Evolutionary conservation across 768 basidiomycete species (phyloP), one percentile per base, ranked within the genome.

Genomic region (Scleroderma bovista): DNA sequence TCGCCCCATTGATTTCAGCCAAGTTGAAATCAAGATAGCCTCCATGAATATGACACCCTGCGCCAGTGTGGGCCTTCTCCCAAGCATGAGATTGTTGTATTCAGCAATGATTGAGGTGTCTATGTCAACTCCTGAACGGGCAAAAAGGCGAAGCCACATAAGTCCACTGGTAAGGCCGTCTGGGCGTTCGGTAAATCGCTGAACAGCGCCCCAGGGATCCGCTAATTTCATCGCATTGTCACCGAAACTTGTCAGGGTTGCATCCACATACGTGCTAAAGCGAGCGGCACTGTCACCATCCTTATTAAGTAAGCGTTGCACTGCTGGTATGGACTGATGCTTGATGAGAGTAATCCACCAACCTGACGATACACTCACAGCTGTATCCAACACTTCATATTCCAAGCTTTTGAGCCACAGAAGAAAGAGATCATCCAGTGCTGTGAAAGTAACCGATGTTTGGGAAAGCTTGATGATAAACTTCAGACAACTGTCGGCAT

Each of bases 111-210:
- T 73, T 3, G 69, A 48, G 6, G 75, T 66, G 2, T 86, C 76
- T 29, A 89, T 72, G 34, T 83, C 79, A 23, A 87, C 74, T 2
- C 83, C 86, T 7, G 86, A 85, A 43, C 72, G 70, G 20, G 83
- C 75, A 57, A 87, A 72, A 38, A 83, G 64, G 38, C 73, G 72
- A 17, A 90, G 72, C 80, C 84, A 86, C 39, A 70, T 69, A 32
- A 88, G 61, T 34, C 76, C 73, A 29, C 69, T 72, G 19, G 66
- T 59, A 37, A 83, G 69, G 16, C 77, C 76, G 7, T 72, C 65
- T 50, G 71, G 63, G 2, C 64, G 67, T 0, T 80, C 79, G 16
- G 71, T 61, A 31, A 49, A 49, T 20, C 68, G 67, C 22, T 71
- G 62, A 19, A 86, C 64, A 12, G 75, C 68, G 31, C 72, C 71